Evolutionary conservation across 1,284 basidiomycete species (phyloP).

Genomic region (Athelia sp.): DNA sequence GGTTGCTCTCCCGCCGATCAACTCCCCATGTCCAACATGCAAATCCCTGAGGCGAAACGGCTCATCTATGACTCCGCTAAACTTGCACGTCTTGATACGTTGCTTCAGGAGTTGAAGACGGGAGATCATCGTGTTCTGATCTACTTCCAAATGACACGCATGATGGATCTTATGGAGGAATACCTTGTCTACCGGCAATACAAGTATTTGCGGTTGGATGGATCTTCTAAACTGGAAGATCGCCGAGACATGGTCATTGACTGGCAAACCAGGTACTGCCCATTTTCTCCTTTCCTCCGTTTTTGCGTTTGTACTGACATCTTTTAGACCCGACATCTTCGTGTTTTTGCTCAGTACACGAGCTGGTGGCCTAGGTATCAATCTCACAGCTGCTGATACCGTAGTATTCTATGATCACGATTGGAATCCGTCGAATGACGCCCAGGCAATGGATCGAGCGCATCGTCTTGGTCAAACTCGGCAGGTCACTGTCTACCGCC

Average conservation of each 20-base stretch:
- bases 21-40: conserved; percentile 82
- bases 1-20: conserved; percentile 68
- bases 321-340: conserved; percentile 83
- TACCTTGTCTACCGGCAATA: conserved; percentile 97
- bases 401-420: conserved; percentile 99
- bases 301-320: too few relatives aligned
- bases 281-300: conserved; percentile 5
- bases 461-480: conserved; percentile 98
- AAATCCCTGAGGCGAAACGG: conserved; percentile 92
- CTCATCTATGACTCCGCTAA: conserved; percentile 98
- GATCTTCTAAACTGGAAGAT: conserved; percentile 93
- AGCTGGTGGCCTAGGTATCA: conserved; percentile 97
- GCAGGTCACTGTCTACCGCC: conserved; percentile 97
- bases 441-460: conserved; percentile 99
- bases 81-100: conserved; percentile 83
- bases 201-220: conserved; percentile 96
- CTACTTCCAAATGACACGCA: conserved; percentile 99
- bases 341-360: conserved; percentile 95
- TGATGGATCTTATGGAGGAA: conserved; percentile 99
- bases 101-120: conserved; percentile 90
- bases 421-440: conserved; percentile 99
- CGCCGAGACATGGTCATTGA: conserved; percentile 99
- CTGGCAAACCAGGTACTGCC: conserved; percentile 93
- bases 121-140: conserved; percentile 93
- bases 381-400: conserved; percentile 96